Evolutionary conservation across 2,329 filamentous ascomycete species (phyloP).

Genomic region (Bipolaris bicolor): DNA sequence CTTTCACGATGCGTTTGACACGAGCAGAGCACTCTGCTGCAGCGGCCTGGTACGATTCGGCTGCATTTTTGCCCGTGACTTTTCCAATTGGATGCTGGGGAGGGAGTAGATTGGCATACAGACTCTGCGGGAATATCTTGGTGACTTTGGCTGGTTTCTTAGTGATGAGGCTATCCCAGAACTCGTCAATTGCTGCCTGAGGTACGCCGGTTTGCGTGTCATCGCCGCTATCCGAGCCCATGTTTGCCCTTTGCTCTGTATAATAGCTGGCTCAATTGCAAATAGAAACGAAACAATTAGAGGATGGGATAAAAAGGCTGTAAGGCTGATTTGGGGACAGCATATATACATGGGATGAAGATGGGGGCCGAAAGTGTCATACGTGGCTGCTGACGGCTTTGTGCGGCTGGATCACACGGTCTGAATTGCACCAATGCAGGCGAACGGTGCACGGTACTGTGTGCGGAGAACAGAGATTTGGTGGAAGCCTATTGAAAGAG

Average conservation of each 20-base stretch:
- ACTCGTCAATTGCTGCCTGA: constrained; percentile 71
- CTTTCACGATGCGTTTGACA: constrained; percentile 61
- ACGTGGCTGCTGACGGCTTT: constrained; percentile 14
- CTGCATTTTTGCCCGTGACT: constrained; percentile 64
- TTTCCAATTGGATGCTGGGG: constrained; percentile 53
- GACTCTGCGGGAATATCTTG: constrained; percentile 70
- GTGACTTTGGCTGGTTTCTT: constrained; percentile 75
- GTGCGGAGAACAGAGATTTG: background rate
- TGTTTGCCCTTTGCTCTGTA: constrained; percentile 14
- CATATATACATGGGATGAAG: constrained; percentile 11
- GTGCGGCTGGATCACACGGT: constrained; percentile 18
- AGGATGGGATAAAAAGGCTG: background rate
- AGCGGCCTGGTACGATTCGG: constrained; percentile 74
- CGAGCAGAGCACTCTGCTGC: constrained; percentile 69
- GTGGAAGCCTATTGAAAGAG: background rate
- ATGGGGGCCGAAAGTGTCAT: constrained; percentile 19
- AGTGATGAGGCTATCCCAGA: constrained; percentile 72
- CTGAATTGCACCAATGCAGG: background rate
- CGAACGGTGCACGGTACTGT: background rate
- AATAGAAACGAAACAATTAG: background rate
- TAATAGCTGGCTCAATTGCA: background rate
- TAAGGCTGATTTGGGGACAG: background rate
- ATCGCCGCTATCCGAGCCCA: constrained; percentile 27
- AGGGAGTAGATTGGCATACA: constrained; percentile 59
- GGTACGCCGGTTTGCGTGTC: constrained; percentile 47